Percentiles rank a stretch among this genome's conserved stretches.
These are phyloP conservation scores for Phytophthora hybrid DNA, from an alignment of 352 stramenopile species.

Conservation along the genomic window DNA sequence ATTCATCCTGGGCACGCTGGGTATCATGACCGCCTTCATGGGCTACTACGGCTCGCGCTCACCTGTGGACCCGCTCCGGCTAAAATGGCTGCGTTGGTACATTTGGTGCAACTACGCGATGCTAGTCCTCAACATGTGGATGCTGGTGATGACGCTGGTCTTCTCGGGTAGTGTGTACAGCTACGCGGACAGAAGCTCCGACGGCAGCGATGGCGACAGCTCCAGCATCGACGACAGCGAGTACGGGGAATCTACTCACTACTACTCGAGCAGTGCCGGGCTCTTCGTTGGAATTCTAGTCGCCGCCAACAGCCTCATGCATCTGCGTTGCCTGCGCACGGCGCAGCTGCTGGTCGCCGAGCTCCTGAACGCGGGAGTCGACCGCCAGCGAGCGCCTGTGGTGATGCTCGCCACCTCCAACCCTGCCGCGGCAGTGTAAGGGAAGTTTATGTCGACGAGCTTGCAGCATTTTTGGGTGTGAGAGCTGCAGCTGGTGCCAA, in stretches of 20 bases:
- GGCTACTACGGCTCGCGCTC: constrained; percentile 67
- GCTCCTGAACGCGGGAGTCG: constrained; percentile 37
- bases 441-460: constrained; percentile 6
- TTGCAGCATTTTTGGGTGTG: constrained; percentile 4
- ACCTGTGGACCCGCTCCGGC: constrained; percentile 62
- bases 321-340: constrained; percentile 60
- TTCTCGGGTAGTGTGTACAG: constrained; percentile 37
- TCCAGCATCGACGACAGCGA: constrained; percentile 36
- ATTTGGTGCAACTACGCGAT: constrained; percentile 80
- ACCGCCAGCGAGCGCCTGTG: constrained; percentile 23
- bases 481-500: constrained; percentile 20
- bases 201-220: constrained; percentile 7
- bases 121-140: constrained; percentile 72
- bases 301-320: constrained; percentile 62
- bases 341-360: constrained; percentile 42
- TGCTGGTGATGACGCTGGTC: constrained; percentile 58
- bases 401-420: constrained; percentile 32
- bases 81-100: constrained; percentile 80
- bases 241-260: constrained; percentile 37
- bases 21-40: constrained; percentile 70
- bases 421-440: constrained; percentile 34
- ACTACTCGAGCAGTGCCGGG: constrained; percentile 48
- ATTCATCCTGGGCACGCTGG: constrained; percentile 66
- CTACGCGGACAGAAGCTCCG: constrained; percentile 20
- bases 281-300: constrained; percentile 66